Base-by-base conservation (phyloP, 257 asterid species). In the Orobanche coerulescens region DNA sequence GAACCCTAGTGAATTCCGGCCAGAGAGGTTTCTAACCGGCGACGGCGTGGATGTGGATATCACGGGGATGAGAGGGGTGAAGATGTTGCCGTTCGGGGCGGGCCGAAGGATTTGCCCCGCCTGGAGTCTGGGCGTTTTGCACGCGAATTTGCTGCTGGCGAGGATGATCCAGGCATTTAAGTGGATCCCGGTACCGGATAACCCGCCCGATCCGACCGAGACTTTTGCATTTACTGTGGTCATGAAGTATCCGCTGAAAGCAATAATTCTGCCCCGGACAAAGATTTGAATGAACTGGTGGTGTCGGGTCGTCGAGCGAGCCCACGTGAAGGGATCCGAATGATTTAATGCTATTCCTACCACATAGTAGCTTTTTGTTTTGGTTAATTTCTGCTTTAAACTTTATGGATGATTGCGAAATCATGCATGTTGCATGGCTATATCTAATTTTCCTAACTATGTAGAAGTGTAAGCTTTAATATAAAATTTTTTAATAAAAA, bases 71-170 rank as follows among this genome's bases (percentile, higher is more conserved):
- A 78, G 73, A 52, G 96, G 83, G 4, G 96, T 83, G 26, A 88
- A 81, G 72, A 92, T 92, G 98, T 31, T 88, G 58, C 98, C 98
- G 0, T 92, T 92, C 62, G 98, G 96, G 37, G 85, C 95, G 25
- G 98, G 98, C 1, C 78, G 98, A 49, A 73, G 98, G 76, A 92
- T 92, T 24, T 92, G 95, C 72, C 98, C 98, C 28, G 96, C 96
- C 0, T 92, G 96, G 96, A 82, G 80, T 7, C 62, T 92, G 73
- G 98, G 98, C 4, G 75, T 75, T 30, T 48, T 92, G 68, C 98
- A 92, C 59, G 73, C 81, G 0, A 81, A 81, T 20, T 22, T 92
- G 71, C 54, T 92, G 69, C 77, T 92, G 20, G 98, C 91, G 12
- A 73, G 64, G 61, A 86, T 92, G 96, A 89, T 92, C n/a, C 98